Conservation (phyloP, 2,329 filamentous ascomycete genomes). For the Trichoderma sp. region DNA sequence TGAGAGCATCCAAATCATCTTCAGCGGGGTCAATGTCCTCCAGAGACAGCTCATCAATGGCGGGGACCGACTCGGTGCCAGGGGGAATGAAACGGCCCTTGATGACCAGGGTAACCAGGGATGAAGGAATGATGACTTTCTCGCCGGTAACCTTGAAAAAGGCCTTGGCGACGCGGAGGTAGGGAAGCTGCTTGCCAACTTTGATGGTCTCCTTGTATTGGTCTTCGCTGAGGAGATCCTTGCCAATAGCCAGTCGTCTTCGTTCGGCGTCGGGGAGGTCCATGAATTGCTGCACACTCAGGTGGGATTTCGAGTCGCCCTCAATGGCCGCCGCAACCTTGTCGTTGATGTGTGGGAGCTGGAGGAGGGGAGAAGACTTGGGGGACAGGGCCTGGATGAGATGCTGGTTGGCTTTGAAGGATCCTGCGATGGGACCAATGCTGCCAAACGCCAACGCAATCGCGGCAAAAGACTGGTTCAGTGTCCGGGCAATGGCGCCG, state of each 20-base stretch:
- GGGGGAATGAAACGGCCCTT: conserved; percentile 94
- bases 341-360: conserved; percentile 82
- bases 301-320: conserved; percentile 69
- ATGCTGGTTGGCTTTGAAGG: conserved; percentile 79
- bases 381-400: conserved; percentile 88
- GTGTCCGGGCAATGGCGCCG: conserved; percentile 76
- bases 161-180: conserved; percentile 79
- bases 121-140: conserved; percentile 85
- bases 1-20: conserved; percentile 81
- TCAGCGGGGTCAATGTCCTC: conserved; percentile 91
- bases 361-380: conserved; percentile 79
- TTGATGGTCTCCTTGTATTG: conserved; percentile 73
- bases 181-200: conserved; percentile 80
- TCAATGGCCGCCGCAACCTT: conserved; percentile 64
- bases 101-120: conserved; percentile 88
- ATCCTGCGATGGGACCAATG: conserved; percentile 74
- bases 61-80: conserved; percentile 70
- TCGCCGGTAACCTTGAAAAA: conserved; percentile 99
- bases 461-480: conserved; percentile 82
- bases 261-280: conserved; percentile 71
- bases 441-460: conserved; percentile 86
- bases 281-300: conserved; percentile 87
- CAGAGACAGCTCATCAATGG: conserved; percentile 73
- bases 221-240: conserved; percentile 66
- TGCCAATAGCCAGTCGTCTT: conserved; percentile 65